These are phyloP conservation scores for Astrephomene gubernaculifera DNA, from an alignment of 139 green algal species.

Conservation along the genomic window DNA sequence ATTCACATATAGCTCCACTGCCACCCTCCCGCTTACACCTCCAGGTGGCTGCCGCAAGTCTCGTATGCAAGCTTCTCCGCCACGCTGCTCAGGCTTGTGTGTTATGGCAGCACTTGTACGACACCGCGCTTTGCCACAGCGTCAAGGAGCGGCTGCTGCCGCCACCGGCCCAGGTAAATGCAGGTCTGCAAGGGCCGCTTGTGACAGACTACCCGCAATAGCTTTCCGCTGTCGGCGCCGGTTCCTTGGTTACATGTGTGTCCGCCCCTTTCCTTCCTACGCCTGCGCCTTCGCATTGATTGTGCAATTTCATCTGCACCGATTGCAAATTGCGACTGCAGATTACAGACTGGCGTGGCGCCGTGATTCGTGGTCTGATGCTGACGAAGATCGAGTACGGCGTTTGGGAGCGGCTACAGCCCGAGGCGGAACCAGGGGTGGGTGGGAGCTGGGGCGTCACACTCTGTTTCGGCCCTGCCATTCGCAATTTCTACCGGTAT, in stretches of 20 bases:
- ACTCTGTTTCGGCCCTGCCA: too few species aligned
- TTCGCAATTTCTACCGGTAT: too few species aligned
- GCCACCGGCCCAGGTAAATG: background rate
- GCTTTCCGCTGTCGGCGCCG: background rate
- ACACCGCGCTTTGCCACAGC: background rate
- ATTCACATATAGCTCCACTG: background rate
- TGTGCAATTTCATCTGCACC: background rate
- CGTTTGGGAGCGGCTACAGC: conserved; percentile 12
- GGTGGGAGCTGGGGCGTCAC: background rate
- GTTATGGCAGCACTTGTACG: conserved; percentile 14
- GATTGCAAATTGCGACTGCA: background rate
- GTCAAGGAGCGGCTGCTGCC: conserved; percentile 1
- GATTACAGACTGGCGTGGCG: conserved; percentile 17
- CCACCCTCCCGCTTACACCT: background rate
- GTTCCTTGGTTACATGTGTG: background rate
- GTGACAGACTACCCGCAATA: background rate
- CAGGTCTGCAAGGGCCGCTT: background rate
- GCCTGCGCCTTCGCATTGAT: background rate
- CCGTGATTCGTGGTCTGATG: background rate
- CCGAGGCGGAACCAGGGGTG: background rate
- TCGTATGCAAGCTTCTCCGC: background rate
- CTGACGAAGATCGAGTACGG: conserved; percentile 1
- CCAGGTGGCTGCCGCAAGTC: background rate
- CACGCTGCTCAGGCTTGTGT: background rate
- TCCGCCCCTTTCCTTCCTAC: background rate